These are phyloP conservation scores for Micractinium sp. DNA, from an alignment of 139 green algal species.

Conservation along the genomic window DNA sequence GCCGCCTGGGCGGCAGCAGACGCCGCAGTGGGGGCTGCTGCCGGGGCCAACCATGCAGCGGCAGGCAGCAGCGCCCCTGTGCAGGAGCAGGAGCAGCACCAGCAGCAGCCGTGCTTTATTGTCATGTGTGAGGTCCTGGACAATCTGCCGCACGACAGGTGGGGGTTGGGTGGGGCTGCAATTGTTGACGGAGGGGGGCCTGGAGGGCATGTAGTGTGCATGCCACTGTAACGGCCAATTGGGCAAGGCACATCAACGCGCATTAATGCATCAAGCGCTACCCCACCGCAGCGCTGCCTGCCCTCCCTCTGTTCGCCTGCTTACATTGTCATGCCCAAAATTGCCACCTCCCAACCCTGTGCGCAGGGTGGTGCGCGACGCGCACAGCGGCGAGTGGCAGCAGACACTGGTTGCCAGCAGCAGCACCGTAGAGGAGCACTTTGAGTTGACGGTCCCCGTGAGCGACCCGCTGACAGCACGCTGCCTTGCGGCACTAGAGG, in stretches of 20 bases:
- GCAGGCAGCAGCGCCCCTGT: background rate
- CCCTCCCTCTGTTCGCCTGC: too few relatives aligned
- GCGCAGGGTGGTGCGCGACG: slow-evolving; percentile 29
- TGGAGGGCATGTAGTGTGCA: too few relatives aligned
- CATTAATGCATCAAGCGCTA: too few relatives aligned
- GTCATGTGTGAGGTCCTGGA: slow-evolving; percentile 89
- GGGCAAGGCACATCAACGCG: too few relatives aligned
- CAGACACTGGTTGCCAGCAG: slow-evolving; percentile 31
- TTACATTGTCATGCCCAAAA: too few relatives aligned
- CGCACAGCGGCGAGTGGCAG: slow-evolving; percentile 1
- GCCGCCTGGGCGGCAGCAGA: slow-evolving; percentile 51
- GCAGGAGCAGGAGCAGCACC: background rate
- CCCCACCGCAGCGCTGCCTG: too few relatives aligned
- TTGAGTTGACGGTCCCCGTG: slow-evolving; percentile 61
- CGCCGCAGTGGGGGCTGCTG: background rate
- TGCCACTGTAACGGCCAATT: too few relatives aligned
- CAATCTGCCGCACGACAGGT: slow-evolving; percentile 83
- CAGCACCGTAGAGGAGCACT: background rate
- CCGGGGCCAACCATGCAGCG: background rate
- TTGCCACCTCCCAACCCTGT: background rate
- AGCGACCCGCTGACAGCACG: slow-evolving; percentile 65
- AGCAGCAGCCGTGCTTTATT: slow-evolving; percentile 58
- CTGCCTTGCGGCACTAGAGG: slow-evolving; percentile 43
- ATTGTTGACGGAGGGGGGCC: too few relatives aligned
- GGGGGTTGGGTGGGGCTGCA: too few relatives aligned